Conservation (phyloP, 176 grass and related monocot genomes). For the Urochloa ruziziensis region DNA sequence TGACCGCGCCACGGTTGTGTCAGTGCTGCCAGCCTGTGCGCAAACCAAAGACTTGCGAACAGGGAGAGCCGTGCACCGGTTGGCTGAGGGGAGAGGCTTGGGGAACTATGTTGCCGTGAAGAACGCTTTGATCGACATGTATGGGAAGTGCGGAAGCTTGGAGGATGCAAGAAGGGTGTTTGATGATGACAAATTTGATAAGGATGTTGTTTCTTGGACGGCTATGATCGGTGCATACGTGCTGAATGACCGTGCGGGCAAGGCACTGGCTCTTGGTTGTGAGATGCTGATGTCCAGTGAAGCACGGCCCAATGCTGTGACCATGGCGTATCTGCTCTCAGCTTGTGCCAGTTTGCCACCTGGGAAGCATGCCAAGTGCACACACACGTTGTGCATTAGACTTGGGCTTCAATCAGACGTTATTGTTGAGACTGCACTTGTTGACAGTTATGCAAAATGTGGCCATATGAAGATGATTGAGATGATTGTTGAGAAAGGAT, state of each 20-base stretch:
- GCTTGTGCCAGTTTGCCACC: slow-evolving; percentile 42
- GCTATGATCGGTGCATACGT: slow-evolving; percentile 50
- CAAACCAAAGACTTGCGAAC: slow-evolving; percentile 42
- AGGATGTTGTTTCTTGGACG: slow-evolving; percentile 66
- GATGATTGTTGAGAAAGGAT: slow-evolving; percentile 35
- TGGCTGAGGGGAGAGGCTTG: slow-evolving; percentile 46
- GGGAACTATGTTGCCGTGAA: slow-evolving; percentile 39
- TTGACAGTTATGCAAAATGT: slow-evolving; percentile 52
- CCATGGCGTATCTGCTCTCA: slow-evolving; percentile 55
- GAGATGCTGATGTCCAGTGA: slow-evolving; percentile 41
- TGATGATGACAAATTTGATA: slow-evolving; percentile 30
- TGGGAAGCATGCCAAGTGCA: slow-evolving; percentile 39
- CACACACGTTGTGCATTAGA: slow-evolving; percentile 45
- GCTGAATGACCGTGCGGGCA: slow-evolving; percentile 17
- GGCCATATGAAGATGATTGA: slow-evolving; percentile 17
- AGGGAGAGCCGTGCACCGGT: slow-evolving; percentile 47
- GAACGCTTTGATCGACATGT: slow-evolving; percentile 73
- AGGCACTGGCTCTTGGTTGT: slow-evolving; percentile 40
- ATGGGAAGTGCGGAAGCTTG: slow-evolving; percentile 60
- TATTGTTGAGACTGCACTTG: slow-evolving; percentile 57
- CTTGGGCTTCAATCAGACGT: slow-evolving; percentile 45
- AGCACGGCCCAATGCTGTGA: slow-evolving; percentile 60
- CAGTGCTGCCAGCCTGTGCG: slow-evolving; percentile 60
- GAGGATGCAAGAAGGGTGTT: slow-evolving; percentile 51
- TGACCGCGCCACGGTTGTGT: slow-evolving; percentile 51